A percentile compares a stretch with the other conserved stretches of the same genome.
These are phyloP conservation scores for Rehmannia glutinosa DNA, from an alignment of 257 asterid species.

Conservation along the genomic window DNA sequence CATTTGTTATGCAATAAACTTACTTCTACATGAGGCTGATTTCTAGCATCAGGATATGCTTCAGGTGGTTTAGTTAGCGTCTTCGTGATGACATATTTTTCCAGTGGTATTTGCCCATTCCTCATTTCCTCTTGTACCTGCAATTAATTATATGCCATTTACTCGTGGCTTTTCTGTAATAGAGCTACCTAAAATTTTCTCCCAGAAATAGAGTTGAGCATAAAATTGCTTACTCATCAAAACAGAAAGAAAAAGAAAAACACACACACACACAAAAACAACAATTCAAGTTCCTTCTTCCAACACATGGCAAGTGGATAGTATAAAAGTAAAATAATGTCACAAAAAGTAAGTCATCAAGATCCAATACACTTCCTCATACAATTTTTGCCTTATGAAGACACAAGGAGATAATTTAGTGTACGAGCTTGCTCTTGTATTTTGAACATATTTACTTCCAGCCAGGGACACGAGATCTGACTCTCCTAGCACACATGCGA, in stretches of 20 bases:
- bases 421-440: background rate
- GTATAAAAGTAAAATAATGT: background rate
- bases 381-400: conserved; percentile 5
- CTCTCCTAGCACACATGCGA: background rate
- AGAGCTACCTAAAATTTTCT: background rate
- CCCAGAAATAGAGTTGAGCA: conserved; percentile 3
- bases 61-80: conserved; percentile 92
- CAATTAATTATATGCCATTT: conserved; percentile 14
- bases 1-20: conserved; percentile 23
- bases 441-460: background rate
- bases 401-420: background rate
- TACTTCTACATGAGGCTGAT: conserved; percentile 98
- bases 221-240: background rate
- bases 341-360: background rate
- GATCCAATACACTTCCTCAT: background rate
- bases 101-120: conserved; percentile 78
- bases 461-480: background rate
- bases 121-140: conserved; percentile 95
- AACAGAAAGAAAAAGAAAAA: conserved; percentile 6
- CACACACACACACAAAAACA: too few relatives aligned
- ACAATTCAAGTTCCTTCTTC: conserved; percentile 1
- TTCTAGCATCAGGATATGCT: conserved; percentile 91
- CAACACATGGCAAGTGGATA: background rate
- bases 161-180: conserved; percentile 3
- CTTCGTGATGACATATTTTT: conserved; percentile 87